Base-by-base conservation (phyloP, 2,329 filamentous ascomycete species). In the Exophiala sideris region DNA sequence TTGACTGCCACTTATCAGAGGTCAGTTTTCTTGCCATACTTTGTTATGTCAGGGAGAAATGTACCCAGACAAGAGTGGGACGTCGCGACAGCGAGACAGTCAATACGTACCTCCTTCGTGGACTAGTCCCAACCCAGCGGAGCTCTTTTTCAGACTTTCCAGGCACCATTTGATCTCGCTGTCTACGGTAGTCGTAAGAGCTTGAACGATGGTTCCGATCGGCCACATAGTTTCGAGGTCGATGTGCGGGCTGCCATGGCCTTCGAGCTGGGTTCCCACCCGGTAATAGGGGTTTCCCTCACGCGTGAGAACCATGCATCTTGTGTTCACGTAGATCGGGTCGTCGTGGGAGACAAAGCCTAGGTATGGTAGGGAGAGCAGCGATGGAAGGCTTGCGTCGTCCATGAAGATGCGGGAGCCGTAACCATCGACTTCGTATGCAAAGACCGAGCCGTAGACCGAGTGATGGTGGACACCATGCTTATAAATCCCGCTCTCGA, bases 391-490 rank as follows among this genome's bases (percentile, higher is more conserved):
- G 56, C 85, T 85, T 2, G 82, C 82, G 57, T 85, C 82, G 62
- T 85, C 82, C 82, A 85, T 85, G 29, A 85, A 62, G 48, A 83
- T 78, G 2, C 69, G 69, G 3, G 79, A 82, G 47, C 82, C 82
- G 60, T 83, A 85, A 11, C 82, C 82, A 58, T 85, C 82, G 35
- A 85, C 77, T 66, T 85, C 82, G 61, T 78, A 85, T 1, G 82
- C 82, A 61, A 83, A 85, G 18, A 85, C 80, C 1, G 76, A 66
- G 29, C 81, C 82, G 60, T 77, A 81, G 20, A 73, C 69, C n/a
- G 66, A 58, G 54, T 76, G 70, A 5, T 64, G 56, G 9, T 75
- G 82, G 0, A 96, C 83, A 5, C 88, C 92, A 66, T 97, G 84
- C 62, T 94, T 84, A 80, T 87, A 87, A 5, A 97, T 42, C 6